phyloP scores from a whole-genome alignment of 805 yeast genomes.

The Sugiyamaella qingdaonensis region DNA sequence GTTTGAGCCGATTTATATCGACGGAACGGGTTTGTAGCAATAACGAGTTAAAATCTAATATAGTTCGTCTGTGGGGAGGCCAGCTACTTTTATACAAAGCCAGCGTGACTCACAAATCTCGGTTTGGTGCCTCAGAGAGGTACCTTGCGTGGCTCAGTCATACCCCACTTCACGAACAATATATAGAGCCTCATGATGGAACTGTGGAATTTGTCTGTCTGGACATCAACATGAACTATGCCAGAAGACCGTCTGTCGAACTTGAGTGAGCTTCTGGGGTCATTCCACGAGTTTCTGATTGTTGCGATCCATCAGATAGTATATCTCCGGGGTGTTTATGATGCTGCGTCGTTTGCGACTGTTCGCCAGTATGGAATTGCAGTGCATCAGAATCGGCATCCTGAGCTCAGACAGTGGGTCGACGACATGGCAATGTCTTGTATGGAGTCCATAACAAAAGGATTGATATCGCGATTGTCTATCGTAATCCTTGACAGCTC shows the following conservation, averaged over 20 bases:
- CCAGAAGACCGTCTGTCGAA: not conserved
- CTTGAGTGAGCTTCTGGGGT: constrained; percentile 21
- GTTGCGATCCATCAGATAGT: constrained; percentile 53
- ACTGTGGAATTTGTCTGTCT: not conserved
- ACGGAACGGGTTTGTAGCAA: too few species aligned
- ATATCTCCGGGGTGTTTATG: constrained; percentile 52
- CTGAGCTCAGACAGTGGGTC: constrained; percentile 44
- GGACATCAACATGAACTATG: not conserved
- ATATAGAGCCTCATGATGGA: not conserved
- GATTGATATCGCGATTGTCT: constrained; percentile 33
- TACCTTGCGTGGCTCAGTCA: too few species aligned
- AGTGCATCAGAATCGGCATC: constrained; percentile 43
- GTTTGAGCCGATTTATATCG: too few species aligned
- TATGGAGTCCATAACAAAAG: constrained; percentile 22
- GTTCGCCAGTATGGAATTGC: constrained; percentile 43
- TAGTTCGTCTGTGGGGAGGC: too few species aligned
- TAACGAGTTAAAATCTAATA: too few species aligned
- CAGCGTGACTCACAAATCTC: too few species aligned
- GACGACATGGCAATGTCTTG: constrained; percentile 34
- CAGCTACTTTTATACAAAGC: too few species aligned
- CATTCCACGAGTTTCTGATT: constrained; percentile 46
- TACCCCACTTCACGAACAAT: too few species aligned
- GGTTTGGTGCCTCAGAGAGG: too few species aligned
- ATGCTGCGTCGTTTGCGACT: constrained; percentile 44
- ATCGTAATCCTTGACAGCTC: constrained; percentile 30